A percentile compares a stretch with the other conserved stretches of the same genome.
Evolutionary conservation across 805 yeast genomes (phyloP).

Genomic region (Cyberlindnera mississippiensis): DNA sequence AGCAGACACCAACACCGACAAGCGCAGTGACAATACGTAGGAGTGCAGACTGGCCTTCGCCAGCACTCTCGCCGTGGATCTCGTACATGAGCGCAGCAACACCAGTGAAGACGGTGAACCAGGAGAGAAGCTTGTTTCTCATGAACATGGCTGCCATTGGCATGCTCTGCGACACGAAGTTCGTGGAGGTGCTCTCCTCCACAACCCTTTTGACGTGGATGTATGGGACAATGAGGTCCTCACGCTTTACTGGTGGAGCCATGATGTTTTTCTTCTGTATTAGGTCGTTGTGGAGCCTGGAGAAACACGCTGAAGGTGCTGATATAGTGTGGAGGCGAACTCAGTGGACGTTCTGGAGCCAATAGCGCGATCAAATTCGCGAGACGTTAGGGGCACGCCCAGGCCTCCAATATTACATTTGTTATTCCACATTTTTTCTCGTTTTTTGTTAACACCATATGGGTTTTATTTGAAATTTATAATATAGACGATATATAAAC

Average conservation of each 20-base stretch:
- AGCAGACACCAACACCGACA: constrained; percentile 41
- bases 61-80: constrained; percentile 20
- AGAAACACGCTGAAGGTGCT: too few relatives aligned
- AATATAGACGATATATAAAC: too few relatives aligned
- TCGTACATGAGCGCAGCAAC: constrained; percentile 36
- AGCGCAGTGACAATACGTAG: constrained; percentile 8
- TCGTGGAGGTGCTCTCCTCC: constrained; percentile 38
- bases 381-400: too few relatives aligned
- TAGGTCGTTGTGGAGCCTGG: too few relatives aligned
- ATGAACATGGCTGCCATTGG: constrained; percentile 70
- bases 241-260: constrained; percentile 33
- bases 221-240: constrained; percentile 38
- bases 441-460: too few relatives aligned
- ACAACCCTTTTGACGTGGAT: constrained; percentile 46
- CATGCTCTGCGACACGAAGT: constrained; percentile 49
- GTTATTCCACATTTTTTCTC: too few relatives aligned
- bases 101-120: constrained; percentile 49
- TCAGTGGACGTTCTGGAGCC: too few relatives aligned
- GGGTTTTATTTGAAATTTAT: too few relatives aligned
- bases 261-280: too few relatives aligned
- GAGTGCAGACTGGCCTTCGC: constrained; percentile 33
- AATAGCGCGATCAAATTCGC: too few relatives aligned
- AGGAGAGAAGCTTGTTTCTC: constrained; percentile 40
- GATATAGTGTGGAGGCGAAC: too few relatives aligned
- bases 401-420: too few relatives aligned